Conservation (phyloP, 768 basidiomycete genomes). For the Suillus alpinus region DNA sequence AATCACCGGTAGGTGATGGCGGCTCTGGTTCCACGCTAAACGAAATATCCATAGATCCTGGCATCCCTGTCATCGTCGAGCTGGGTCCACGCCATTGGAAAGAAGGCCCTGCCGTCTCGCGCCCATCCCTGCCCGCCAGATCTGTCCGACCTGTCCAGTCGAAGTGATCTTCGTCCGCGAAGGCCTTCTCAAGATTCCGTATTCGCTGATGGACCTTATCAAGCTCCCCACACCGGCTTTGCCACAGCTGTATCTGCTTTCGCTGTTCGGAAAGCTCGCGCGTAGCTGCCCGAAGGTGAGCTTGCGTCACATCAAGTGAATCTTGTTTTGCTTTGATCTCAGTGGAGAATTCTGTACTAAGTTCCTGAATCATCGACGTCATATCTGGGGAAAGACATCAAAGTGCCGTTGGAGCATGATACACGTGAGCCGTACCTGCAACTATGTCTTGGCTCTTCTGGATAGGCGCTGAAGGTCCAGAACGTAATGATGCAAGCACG, state of each 20-base stretch:
- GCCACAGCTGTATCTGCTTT: constrained; percentile 77
- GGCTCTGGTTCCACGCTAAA: constrained; percentile 72
- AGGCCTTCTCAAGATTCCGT: constrained; percentile 79
- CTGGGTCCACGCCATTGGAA: constrained; percentile 69
- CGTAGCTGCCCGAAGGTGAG: constrained; percentile 84
- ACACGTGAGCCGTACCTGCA: constrained; percentile 45
- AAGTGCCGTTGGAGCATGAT: not conserved
- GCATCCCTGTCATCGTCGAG: constrained; percentile 65
- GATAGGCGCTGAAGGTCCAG: constrained; percentile 72
- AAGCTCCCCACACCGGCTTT: constrained; percentile 68
- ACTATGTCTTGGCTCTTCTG: constrained; percentile 90
- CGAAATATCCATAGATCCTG: constrained; percentile 61
- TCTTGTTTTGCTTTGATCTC: constrained; percentile 90
- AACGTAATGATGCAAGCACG: constrained; percentile 68
- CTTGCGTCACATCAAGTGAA: constrained; percentile 81
- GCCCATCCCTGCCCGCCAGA: constrained; percentile 38
- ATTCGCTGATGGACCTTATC: constrained; percentile 80
- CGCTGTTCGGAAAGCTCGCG: constrained; percentile 89
- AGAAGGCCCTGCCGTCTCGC: constrained; percentile 42
- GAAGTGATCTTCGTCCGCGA: constrained; percentile 74
- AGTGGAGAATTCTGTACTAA: constrained; percentile 73
- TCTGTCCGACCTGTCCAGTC: constrained; percentile 84
- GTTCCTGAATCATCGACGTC: constrained; percentile 76
- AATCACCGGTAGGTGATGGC: constrained; percentile 59
- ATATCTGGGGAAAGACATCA: constrained; percentile 56